A percentile compares a stretch with the other conserved stretches of the same genome.
Conservation (phyloP, 345 rosid species). For the Cardamine resedifolia region DNA sequence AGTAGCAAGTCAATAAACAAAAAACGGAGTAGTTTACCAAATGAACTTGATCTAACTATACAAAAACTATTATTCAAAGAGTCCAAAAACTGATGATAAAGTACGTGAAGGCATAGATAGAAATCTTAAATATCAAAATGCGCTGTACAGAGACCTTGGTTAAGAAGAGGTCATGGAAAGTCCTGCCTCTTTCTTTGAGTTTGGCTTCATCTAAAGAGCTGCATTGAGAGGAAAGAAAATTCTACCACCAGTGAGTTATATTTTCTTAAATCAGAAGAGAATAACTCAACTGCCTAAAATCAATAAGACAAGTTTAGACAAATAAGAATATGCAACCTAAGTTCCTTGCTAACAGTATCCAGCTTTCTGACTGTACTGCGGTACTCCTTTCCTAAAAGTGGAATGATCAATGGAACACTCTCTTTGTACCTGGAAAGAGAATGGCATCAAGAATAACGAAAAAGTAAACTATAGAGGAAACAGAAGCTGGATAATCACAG, state of each 20-base stretch:
- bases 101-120: background rate
- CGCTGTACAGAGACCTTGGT: constrained; percentile 58
- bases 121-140: background rate
- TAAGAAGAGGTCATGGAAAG: constrained; percentile 83
- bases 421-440: constrained; percentile 73
- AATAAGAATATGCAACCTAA: constrained; percentile 55
- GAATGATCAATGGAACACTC: constrained; percentile 84
- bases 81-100: background rate
- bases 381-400: constrained; percentile 87
- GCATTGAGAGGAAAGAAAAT: constrained; percentile 33
- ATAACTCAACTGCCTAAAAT: background rate
- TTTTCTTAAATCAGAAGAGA: background rate
- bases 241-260: background rate
- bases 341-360: constrained; percentile 74
- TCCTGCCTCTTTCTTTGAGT: constrained; percentile 87
- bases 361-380: constrained; percentile 62
- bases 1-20: background rate
- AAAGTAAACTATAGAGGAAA: background rate
- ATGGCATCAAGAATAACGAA: constrained; percentile 15
- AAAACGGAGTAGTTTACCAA: background rate
- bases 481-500: constrained; percentile 16
- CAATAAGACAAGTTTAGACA: constrained; percentile 14
- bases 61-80: background rate
- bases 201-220: constrained; percentile 87
- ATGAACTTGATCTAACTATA: background rate